phyloP scores from a whole-genome alignment of 345 rosid species.

The Gossypium anomalum region DNA sequence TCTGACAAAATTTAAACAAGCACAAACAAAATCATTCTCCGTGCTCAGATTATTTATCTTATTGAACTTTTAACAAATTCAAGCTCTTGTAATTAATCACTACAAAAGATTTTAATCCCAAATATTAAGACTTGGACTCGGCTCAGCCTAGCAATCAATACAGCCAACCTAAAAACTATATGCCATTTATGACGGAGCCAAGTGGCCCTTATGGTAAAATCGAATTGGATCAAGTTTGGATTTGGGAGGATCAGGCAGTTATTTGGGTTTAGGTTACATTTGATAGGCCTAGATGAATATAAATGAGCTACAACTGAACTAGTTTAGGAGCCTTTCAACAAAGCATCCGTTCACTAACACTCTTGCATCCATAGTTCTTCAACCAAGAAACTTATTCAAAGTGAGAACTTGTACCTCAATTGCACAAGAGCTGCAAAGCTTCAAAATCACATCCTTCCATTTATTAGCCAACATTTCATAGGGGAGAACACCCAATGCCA shows the following conservation, averaged over 20 bases:
- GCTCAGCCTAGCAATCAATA: not conserved
- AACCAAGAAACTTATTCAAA: not conserved
- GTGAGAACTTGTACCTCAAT: slow-evolving; percentile 59
- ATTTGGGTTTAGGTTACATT: not conserved
- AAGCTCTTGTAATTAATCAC: no score
- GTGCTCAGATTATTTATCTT: no score
- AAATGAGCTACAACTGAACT: not conserved
- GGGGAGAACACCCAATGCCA: slow-evolving; percentile 81
- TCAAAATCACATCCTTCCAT: slow-evolving; percentile 64
- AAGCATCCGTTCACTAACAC: not conserved
- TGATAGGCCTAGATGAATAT: not conserved
- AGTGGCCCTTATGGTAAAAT: not conserved
- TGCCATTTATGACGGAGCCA: not conserved
- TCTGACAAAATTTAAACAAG: not conserved
- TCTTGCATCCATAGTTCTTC: slow-evolving; percentile 1
- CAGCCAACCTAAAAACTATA: not conserved
- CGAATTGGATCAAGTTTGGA: not conserved
- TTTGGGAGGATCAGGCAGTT: not conserved
- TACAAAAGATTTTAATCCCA: no score
- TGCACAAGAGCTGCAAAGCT: slow-evolving; percentile 64
- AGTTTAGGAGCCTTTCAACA: not conserved
- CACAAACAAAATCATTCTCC: not conserved
- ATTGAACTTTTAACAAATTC: no score
- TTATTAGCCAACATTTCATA: slow-evolving; percentile 51
- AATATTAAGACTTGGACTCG: no score